A percentile compares a stretch with the other conserved stretches of the same genome.
Evolutionary conservation across 768 basidiomycete genomes (phyloP).

Genomic region (Hypholoma sublateritium): DNA sequence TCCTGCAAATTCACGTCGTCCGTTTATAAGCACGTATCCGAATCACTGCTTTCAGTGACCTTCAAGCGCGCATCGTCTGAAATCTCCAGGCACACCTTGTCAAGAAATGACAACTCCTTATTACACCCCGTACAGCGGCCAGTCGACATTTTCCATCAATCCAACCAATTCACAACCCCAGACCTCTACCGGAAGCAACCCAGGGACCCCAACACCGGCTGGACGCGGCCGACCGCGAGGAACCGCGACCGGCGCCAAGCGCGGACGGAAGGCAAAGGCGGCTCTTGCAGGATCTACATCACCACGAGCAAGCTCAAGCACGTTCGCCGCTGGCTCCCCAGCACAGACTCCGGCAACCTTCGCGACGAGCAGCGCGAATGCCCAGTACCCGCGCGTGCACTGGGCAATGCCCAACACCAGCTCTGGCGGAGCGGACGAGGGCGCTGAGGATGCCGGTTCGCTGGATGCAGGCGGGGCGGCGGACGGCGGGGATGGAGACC

Average conservation of each 20-base stretch:
- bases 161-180: neutral
- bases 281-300: slow-evolving; percentile 26
- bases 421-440: neutral
- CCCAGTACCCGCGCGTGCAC: slow-evolving; percentile 38
- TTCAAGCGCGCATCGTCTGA: too few species aligned
- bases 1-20: too few species aligned
- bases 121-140: neutral
- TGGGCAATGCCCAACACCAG: slow-evolving; percentile 29
- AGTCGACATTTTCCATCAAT: neutral
- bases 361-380: slow-evolving; percentile 7
- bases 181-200: slow-evolving; percentile 6
- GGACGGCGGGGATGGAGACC: neutral
- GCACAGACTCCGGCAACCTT: slow-evolving; percentile 11
- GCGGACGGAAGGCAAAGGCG: slow-evolving; percentile 48
- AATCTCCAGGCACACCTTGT: neutral
- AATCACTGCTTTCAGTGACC: too few species aligned
- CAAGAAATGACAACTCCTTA: slow-evolving; percentile 8
- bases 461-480: neutral
- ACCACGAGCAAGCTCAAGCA: slow-evolving; percentile 22
- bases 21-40: too few species aligned
- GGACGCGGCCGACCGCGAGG: slow-evolving; percentile 35
- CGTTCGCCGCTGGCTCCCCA: slow-evolving; percentile 8
- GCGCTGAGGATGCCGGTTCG: neutral
- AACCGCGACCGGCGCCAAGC: slow-evolving; percentile 37
- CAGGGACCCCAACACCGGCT: slow-evolving; percentile 25